Conservation (phyloP, 768 basidiomycete species). For the Mycena filopes region DNA sequence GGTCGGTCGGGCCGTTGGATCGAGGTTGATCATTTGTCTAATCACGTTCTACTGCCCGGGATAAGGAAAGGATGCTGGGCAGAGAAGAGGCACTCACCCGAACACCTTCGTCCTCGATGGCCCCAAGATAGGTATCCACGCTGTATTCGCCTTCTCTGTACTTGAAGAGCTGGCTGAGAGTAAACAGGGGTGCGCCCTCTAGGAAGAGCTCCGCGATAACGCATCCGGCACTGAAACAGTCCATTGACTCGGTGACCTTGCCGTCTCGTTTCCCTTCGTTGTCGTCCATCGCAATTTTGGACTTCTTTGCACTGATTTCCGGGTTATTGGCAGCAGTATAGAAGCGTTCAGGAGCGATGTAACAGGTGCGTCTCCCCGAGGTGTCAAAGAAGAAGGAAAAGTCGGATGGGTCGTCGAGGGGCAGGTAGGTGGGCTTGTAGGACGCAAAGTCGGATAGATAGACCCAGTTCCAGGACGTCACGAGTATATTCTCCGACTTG, state of each 20-base stretch:
- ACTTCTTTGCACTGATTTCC: constrained; percentile 77
- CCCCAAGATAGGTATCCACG: constrained; percentile 74
- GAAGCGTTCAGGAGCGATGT: constrained; percentile 96
- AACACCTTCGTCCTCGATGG: constrained; percentile 85
- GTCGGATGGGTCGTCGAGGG: constrained; percentile 95
- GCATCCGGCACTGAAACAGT: constrained; percentile 95
- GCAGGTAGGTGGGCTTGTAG: constrained; percentile 95
- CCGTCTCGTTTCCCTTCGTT: constrained; percentile 77
- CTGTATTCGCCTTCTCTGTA: constrained; percentile 88
- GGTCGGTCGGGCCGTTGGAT: constrained; percentile 79
- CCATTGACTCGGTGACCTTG: constrained; percentile 94
- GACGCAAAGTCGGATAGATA: constrained; percentile 95
- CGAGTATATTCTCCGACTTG: constrained; percentile 96
- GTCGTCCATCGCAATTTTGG: constrained; percentile 61
- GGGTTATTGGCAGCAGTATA: constrained; percentile 78
- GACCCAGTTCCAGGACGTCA: constrained; percentile 96
- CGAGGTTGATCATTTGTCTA: constrained; percentile 88
- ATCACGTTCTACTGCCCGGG: constrained; percentile 75
- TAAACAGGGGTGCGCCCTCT: constrained; percentile 94
- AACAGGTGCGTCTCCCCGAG: constrained; percentile 92
- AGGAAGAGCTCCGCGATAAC: constrained; percentile 96
- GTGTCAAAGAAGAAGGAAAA: constrained; percentile 99
- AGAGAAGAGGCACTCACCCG: constrained; percentile 62
- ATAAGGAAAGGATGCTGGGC: constrained; percentile 40
- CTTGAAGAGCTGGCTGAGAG: constrained; percentile 93